Evolutionary conservation across 2,329 filamentous ascomycete genomes (phyloP).

Genomic region (Pseudocercospora crystallina): DNA sequence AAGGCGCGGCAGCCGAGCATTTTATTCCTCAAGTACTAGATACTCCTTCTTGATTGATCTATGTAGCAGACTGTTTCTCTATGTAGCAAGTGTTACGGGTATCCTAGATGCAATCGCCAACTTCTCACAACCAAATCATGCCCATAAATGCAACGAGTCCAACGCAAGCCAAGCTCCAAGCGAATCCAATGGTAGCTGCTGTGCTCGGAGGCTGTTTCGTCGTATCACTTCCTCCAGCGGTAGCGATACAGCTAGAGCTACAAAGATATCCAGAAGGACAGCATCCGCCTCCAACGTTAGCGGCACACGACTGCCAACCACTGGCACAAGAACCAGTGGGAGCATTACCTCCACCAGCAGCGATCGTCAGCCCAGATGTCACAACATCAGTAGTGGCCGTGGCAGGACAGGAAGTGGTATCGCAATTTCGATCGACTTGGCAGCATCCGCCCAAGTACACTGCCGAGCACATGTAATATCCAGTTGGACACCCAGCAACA

Average conservation of each 20-base stretch:
- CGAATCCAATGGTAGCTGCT: constrained; percentile 30
- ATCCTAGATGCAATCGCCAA: not conserved
- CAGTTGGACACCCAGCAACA: constrained; percentile 68
- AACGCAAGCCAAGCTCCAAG: constrained; percentile 34
- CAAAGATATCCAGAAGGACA: constrained; percentile 78
- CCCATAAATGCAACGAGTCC: constrained; percentile 36
- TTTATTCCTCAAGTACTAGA: too few species aligned
- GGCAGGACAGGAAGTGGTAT: constrained; percentile 73
- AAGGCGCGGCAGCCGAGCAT: not conserved
- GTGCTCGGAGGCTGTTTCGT: constrained; percentile 42
- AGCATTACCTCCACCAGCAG: constrained; percentile 40
- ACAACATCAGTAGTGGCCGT: constrained; percentile 64
- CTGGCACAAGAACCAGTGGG: constrained; percentile 61
- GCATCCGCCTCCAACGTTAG: constrained; percentile 70
- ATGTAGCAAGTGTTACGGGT: constrained; percentile 2
- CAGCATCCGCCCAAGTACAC: constrained; percentile 82
- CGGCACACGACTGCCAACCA: constrained; percentile 76
- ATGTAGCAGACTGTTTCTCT: not conserved
- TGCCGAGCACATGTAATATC: constrained; percentile 88
- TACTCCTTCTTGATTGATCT: not conserved
- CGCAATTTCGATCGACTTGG: constrained; percentile 81
- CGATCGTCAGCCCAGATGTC: constrained; percentile 65
- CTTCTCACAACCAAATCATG: constrained; percentile 40
- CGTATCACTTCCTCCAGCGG: constrained; percentile 56
- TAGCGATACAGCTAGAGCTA: constrained; percentile 66